Conservation (phyloP, 75 land plant species). For the Sequoiadendron giganteum region DNA sequence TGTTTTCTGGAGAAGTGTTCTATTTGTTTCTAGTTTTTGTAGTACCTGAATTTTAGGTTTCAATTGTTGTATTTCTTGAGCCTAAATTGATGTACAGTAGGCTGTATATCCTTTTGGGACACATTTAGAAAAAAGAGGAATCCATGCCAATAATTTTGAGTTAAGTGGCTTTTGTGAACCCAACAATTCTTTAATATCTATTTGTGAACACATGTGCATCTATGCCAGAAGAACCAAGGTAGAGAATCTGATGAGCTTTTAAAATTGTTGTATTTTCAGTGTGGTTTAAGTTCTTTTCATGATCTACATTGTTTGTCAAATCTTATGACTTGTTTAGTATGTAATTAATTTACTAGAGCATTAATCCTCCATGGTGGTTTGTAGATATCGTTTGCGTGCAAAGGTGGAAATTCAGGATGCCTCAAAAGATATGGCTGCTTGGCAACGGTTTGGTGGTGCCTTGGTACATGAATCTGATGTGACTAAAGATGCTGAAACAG, state of each 20-base stretch:
- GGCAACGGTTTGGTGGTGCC: slow-evolving; percentile 85
- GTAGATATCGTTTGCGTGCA: slow-evolving; percentile 80
- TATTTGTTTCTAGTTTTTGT: background rate
- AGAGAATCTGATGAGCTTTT: background rate
- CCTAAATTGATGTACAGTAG: background rate
- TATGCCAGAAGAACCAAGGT: background rate
- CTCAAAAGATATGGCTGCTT: slow-evolving; percentile 70
- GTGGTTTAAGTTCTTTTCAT: background rate
- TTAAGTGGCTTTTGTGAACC: background rate
- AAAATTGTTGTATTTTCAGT: background rate
- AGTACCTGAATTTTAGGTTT: background rate
- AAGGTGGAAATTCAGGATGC: slow-evolving; percentile 85
- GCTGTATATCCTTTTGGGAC: background rate
- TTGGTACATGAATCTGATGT: slow-evolving; percentile 28
- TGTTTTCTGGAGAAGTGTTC: background rate
- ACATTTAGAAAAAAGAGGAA: background rate
- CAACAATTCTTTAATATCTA: background rate
- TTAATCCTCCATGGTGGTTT: background rate
- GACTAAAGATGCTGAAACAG: slow-evolving; percentile 56
- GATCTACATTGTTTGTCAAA: background rate
- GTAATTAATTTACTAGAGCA: background rate
- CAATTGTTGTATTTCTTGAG: background rate
- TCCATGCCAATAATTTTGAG: background rate
- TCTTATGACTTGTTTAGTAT: background rate
- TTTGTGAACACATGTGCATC: background rate